Evolutionary conservation across 2,329 filamentous ascomycete genomes (phyloP), one percentile per base, ranked within the genome.

Genomic region (Aphanoascus verrucosus): DNA sequence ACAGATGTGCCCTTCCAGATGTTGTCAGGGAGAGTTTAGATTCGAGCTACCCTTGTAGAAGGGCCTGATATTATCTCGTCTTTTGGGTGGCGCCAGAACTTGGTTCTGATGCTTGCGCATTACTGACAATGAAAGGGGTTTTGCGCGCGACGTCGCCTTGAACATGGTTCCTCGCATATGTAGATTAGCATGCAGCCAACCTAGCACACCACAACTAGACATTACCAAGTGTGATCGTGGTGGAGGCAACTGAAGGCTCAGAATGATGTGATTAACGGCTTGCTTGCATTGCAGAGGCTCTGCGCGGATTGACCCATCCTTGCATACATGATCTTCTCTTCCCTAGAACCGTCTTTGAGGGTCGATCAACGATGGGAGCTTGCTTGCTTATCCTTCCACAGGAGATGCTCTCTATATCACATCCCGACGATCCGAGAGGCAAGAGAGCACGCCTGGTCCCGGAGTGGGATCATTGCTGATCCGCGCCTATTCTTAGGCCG

Each of bases 401-500:
- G 37, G 12, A 17, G 12, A 40, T 3, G 4, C 4, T 17, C 15
- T 14, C 3, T 40, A 40, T 40, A 40, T 40, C 3, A 14, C 12
- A 40, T 28, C 23, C 23, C 37, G 37, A 40, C 37, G 12, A 14
- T 28, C 23, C 23, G 23, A 7, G 7, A 28, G 23, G 23, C 23
- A 3, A 28, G 23, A 28, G 23, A 28, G 23, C 23, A 28, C 3
- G 23, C 7, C 23, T 28, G 23, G 23, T 3, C n/a, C 23, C 23
- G 23, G 3, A 28, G 15, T 14, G 37, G 37, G 37, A 40, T 17
- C 37, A 28, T 28, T 28, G 23, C 14, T 32, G 35, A 49, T 41
- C 47, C 12, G 35, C 47, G 47, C 41, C 37, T 42, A 49, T 49
- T 41, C 47, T 42, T 49, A 41, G 47, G 14, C 4, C 11, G 15